These are phyloP conservation scores for Ophiocordyceps camponoti-floridani DNA, from an alignment of 2,329 filamentous ascomycete species.

Conservation along the genomic window DNA sequence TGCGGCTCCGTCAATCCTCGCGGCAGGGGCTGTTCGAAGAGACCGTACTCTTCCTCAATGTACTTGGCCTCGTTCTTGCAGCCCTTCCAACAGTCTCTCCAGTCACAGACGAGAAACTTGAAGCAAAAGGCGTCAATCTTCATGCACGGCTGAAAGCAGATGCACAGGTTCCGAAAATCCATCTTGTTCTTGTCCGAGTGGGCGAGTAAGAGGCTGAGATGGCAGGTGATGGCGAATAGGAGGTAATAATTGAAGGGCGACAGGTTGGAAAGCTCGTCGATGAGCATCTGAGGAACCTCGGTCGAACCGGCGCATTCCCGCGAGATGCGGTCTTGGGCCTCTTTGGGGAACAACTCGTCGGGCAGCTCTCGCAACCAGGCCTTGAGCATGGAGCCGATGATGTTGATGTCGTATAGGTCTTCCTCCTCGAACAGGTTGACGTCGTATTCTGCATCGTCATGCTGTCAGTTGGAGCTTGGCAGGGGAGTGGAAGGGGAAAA, in stretches of 20 bases:
- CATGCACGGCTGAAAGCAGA: constrained; percentile 94
- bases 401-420: constrained; percentile 90
- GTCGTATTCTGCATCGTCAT: constrained; percentile 45
- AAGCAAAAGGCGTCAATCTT: constrained; percentile 93
- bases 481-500: background rate
- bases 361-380: constrained; percentile 91
- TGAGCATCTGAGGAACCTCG: constrained; percentile 65
- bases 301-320: constrained; percentile 65
- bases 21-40: constrained; percentile 40
- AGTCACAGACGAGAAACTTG: constrained; percentile 86
- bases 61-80: constrained; percentile 78
- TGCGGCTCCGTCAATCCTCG: constrained; percentile 23
- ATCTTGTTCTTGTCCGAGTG: constrained; percentile 96
- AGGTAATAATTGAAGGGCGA: constrained; percentile 96
- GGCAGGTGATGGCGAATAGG: constrained; percentile 91
- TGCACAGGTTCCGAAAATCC: constrained; percentile 89
- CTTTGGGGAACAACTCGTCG: constrained; percentile 81
- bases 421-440: constrained; percentile 78
- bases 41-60: constrained; percentile 48
- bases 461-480: constrained; percentile 4
- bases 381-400: constrained; percentile 90
- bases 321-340: constrained; percentile 61
- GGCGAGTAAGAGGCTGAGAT: constrained; percentile 76
- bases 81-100: constrained; percentile 93
- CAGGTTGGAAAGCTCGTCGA: constrained; percentile 85